A percentile compares a stretch with the other conserved stretches of the same genome.
These are phyloP conservation scores for Peronospora destructor DNA, from an alignment of 352 stramenopile species.

Conservation along the genomic window DNA sequence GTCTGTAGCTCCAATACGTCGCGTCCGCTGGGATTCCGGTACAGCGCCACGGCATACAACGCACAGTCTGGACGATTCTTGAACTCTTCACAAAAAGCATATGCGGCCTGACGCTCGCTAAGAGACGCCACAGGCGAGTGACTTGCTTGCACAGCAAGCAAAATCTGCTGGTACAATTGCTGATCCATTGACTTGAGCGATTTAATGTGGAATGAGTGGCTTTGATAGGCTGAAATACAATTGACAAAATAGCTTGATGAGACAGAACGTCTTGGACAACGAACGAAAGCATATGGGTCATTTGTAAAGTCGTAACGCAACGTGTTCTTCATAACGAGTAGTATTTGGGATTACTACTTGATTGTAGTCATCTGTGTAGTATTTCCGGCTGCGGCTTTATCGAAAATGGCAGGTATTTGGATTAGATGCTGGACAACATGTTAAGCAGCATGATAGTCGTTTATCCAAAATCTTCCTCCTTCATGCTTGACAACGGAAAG, in stretches of 20 bases:
- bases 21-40: conserved; percentile 37
- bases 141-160: conserved; percentile 64
- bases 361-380: no score
- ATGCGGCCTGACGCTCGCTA: conserved; percentile 45
- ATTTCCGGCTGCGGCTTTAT: no score
- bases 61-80: conserved; percentile 63
- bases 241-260: no score
- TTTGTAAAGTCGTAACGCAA: no score
- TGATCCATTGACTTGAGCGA: conserved; percentile 34
- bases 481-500: no score
- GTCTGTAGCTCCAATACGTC: conserved; percentile 38
- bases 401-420: no score
- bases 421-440: no score
- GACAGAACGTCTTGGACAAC: not conserved
- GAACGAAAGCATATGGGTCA: not conserved
- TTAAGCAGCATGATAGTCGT: no score
- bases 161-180: conserved; percentile 63
- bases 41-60: conserved; percentile 67
- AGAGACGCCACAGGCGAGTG: conserved; percentile 49
- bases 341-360: no score
- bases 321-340: no score
- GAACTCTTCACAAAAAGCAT: conserved; percentile 72
- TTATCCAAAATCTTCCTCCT: no score
- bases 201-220: conserved; percentile 7
- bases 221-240: not conserved